phyloP scores from a whole-genome alignment of 1,284 basidiomycete species.

The Sporisorium reilianum region DNA sequence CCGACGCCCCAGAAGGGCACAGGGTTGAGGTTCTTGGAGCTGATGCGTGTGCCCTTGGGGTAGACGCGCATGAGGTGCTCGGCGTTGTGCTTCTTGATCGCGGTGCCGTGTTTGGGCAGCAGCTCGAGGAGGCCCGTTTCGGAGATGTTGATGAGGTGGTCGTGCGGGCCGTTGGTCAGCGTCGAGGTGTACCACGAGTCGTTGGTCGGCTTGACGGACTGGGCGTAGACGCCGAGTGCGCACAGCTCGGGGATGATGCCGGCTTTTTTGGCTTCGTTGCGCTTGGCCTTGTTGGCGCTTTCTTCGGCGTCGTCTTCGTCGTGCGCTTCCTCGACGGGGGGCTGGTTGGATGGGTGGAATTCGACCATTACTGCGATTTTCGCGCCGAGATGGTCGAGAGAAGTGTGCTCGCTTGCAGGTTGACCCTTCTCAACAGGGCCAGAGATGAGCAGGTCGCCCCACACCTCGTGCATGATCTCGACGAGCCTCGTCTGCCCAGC shows the following conservation, averaged over 20 bases:
- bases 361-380: slow-evolving; percentile 76
- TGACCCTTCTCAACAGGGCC: slow-evolving; percentile 59
- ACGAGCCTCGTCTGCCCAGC: slow-evolving; percentile 74
- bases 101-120: slow-evolving; percentile 67
- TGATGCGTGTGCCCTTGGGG: slow-evolving; percentile 75
- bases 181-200: slow-evolving; percentile 59
- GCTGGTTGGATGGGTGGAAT: slow-evolving; percentile 32
- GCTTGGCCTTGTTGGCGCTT: slow-evolving; percentile 21
- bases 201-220: slow-evolving; percentile 59
- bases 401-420: slow-evolving; percentile 60
- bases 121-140: slow-evolving; percentile 73
- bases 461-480: slow-evolving; percentile 74
- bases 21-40: slow-evolving; percentile 56
- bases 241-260: slow-evolving; percentile 61
- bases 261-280: slow-evolving; percentile 47
- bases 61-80: slow-evolving; percentile 75
- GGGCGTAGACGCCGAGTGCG: slow-evolving; percentile 62
- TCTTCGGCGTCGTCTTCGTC: slow-evolving; percentile 46
- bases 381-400: slow-evolving; percentile 73
- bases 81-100: slow-evolving; percentile 70
- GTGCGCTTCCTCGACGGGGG: slow-evolving; percentile 14
- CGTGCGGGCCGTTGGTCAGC: slow-evolving; percentile 55
- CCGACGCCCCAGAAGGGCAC: slow-evolving; percentile 74
- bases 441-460: slow-evolving; percentile 73
- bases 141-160: slow-evolving; percentile 75